Conservation (phyloP, 768 basidiomycete genomes). For the Rhodosporidiobolus sp. region DNA sequence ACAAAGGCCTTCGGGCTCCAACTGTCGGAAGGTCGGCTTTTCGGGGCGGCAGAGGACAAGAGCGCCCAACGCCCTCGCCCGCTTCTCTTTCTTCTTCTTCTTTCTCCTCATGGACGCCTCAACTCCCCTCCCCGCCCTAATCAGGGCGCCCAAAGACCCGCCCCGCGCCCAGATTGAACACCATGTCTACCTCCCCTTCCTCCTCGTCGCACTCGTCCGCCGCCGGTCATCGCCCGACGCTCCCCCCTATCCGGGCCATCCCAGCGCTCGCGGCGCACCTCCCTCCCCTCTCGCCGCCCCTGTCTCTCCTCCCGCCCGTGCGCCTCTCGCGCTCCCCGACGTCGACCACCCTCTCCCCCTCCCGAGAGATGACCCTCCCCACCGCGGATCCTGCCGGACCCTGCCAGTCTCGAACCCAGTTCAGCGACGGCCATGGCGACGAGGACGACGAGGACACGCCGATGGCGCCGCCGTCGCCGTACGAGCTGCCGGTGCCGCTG, state of each 20-base stretch:
- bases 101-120: constrained; percentile 1
- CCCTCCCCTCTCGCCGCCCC: not conserved
- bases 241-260: not conserved
- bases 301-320: no score
- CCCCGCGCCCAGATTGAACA: not conserved
- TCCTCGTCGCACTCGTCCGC: not conserved
- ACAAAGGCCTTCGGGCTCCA: no score
- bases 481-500: not conserved
- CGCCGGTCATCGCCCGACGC: not conserved
- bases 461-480: no score
- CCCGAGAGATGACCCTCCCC: not conserved
- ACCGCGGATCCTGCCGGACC: not conserved
- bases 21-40: no score
- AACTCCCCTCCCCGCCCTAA: not conserved
- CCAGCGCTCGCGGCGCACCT: not conserved
- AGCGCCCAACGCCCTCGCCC: no score
- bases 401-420: not conserved
- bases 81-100: no score
- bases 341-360: not conserved
- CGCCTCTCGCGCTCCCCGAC: no score
- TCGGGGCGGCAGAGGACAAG: not conserved
- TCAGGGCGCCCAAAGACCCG: not conserved
- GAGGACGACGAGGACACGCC: not conserved
- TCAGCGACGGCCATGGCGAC: not conserved
- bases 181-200: no score